A percentile compares a stretch with the other conserved stretches of the same genome.
These are phyloP conservation scores for Ustilago trichophora DNA, from an alignment of 1,284 basidiomycete species.

Conservation along the genomic window DNA sequence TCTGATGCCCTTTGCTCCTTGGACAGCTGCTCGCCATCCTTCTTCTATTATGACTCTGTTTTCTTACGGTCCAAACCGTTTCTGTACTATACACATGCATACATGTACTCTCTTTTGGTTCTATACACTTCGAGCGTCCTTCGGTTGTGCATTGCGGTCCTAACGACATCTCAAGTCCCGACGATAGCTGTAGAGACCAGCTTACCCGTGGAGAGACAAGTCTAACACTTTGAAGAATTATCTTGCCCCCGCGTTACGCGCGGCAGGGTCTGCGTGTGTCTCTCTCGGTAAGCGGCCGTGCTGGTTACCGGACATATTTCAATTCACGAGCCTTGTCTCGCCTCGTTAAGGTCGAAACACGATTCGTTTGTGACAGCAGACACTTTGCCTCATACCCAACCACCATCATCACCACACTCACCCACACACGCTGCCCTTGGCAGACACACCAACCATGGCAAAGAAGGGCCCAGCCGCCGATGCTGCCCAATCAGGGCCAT, in stretches of 20 bases:
- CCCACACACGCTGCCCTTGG: no score
- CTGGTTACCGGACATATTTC: not conserved
- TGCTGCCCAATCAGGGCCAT: slow-evolving; percentile 1
- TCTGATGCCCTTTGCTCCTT: no score
- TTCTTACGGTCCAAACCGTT: not conserved
- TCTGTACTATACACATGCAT: slow-evolving; percentile 3
- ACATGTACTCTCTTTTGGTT: not conserved
- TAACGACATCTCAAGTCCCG: no score
- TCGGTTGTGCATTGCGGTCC: no score
- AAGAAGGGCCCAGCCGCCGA: not conserved
- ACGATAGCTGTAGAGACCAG: no score
- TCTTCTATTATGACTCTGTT: not conserved
- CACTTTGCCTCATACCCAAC: no score
- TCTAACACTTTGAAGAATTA: slow-evolving; percentile 1
- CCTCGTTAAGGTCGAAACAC: slow-evolving; percentile 1
- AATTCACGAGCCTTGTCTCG: not conserved
- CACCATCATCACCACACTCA: not conserved
- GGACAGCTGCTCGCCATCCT: no score
- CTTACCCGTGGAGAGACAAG: no score
- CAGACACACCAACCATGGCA: no score
- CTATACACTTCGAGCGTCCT: no score
- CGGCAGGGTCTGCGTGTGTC: slow-evolving; percentile 15
- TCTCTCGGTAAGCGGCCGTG: slow-evolving; percentile 7
- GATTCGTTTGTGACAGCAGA: no score
- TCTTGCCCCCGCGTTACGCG: not conserved